Evolutionary conservation across 495 filamentous ascomycete genomes (phyloP).

Genomic region (Penicillium roqueforti): DNA sequence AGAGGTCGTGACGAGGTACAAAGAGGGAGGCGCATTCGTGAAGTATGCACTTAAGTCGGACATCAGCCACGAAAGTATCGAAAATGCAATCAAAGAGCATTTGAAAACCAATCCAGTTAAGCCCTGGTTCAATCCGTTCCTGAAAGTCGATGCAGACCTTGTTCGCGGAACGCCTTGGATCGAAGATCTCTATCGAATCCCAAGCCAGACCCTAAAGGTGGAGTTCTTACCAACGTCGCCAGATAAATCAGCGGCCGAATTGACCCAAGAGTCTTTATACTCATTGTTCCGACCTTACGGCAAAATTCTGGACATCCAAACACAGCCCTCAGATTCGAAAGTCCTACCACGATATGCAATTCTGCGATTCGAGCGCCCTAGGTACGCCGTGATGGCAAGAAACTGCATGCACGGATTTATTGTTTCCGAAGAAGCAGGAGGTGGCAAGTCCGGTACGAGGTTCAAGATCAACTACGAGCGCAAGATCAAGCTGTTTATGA

Average conservation of each 20-base stretch:
- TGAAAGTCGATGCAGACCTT: constrained; percentile 59
- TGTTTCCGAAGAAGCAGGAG: constrained; percentile 58
- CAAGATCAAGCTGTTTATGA: constrained; percentile 66
- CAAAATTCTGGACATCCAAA: constrained; percentile 74
- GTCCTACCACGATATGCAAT: constrained; percentile 71
- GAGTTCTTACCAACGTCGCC: constrained; percentile 74
- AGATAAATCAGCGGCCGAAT: constrained; percentile 60
- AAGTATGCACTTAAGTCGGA: constrained; percentile 66
- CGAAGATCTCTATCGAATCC: constrained; percentile 84
- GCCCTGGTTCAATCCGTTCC: constrained; percentile 86
- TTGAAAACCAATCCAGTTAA: constrained; percentile 67
- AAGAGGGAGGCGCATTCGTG: constrained; percentile 91
- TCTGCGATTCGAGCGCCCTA: constrained; percentile 66
- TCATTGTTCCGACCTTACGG: constrained; percentile 86
- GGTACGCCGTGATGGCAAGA: constrained; percentile 77
- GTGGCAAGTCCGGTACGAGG: constrained; percentile 67
- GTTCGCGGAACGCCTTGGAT: constrained; percentile 90
- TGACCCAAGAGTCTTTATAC: constrained; percentile 86
- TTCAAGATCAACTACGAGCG: constrained; percentile 80
- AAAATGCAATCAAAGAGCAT: constrained; percentile 48
- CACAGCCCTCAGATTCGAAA: constrained; percentile 80
- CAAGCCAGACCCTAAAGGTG: constrained; percentile 67
- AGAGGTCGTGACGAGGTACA: constrained; percentile 74
- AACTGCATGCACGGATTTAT: constrained; percentile 90
- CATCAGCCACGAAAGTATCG: constrained; percentile 54